phyloP scores from a whole-genome alignment of 108 stramenopile genomes.

The Cyclotella cryptica region DNA sequence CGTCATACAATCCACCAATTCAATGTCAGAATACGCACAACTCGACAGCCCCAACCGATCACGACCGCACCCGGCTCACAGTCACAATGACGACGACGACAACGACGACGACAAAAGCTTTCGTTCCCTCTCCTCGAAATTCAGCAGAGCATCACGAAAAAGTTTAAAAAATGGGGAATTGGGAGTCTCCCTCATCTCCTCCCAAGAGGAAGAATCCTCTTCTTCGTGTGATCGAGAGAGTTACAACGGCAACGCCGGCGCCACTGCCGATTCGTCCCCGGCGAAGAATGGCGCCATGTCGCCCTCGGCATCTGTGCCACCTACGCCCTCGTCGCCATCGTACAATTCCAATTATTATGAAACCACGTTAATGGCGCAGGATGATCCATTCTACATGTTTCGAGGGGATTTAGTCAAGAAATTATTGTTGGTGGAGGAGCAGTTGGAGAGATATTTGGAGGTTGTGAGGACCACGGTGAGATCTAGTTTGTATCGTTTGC shows the following conservation, averaged over 20 bases:
- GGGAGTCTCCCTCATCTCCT: background rate
- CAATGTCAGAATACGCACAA: conserved; percentile 17
- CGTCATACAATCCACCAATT: background rate
- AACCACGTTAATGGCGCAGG: conserved; percentile 22
- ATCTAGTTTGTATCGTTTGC: background rate
- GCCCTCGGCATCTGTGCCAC: background rate
- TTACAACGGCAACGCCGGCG: conserved; percentile 17
- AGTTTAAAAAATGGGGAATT: conserved; percentile 12
- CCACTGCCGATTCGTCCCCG: conserved; percentile 14
- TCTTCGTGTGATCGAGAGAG: conserved; percentile 19
- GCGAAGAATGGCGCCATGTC: conserved; percentile 1
- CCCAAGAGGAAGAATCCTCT: conserved; percentile 8
- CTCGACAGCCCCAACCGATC: conserved; percentile 7
- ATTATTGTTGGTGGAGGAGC: conserved; percentile 66
- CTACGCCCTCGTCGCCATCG: conserved; percentile 1
- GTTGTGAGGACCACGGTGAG: conserved; percentile 72
- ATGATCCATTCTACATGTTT: conserved; percentile 86
- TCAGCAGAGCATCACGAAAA: conserved; percentile 29
- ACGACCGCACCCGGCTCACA: background rate
- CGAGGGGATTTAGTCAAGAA: conserved; percentile 72
- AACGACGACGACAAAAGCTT: conserved; percentile 4
- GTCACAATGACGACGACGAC: background rate
- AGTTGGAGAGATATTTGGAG: conserved; percentile 60
- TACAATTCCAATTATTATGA: conserved; percentile 13
- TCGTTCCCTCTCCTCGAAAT: conserved; percentile 32